Percentiles rank a stretch among this genome's conserved stretches.
phyloP scores from a whole-genome alignment of 2,329 filamentous ascomycete genomes.

The Neonectria punicea region DNA sequence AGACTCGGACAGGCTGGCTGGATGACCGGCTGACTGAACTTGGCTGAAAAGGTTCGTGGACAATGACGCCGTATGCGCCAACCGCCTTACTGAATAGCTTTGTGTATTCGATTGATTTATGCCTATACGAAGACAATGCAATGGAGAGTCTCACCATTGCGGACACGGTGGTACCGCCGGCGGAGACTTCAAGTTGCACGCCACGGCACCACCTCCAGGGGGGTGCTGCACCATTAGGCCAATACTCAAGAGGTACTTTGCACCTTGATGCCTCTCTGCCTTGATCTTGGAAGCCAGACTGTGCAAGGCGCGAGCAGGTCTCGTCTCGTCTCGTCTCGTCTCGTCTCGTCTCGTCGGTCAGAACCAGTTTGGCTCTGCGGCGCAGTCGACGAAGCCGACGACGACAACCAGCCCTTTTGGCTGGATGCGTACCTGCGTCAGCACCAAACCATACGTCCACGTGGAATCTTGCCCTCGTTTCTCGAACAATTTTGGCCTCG shows the following conservation, averaged over 20 bases:
- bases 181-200: conserved; percentile 22
- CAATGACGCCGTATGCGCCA: conserved; percentile 30
- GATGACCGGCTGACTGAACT: neutral
- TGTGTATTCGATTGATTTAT: conserved; percentile 2
- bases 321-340: too few relatives aligned
- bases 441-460: conserved; percentile 31
- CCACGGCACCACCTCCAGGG: conserved; percentile 6
- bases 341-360: too few relatives aligned
- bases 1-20: neutral
- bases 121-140: conserved; percentile 5
- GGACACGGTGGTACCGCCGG: conserved; percentile 28
- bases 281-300: conserved; percentile 8
- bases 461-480: conserved; percentile 35
- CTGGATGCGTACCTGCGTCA: conserved; percentile 39
- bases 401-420: neutral
- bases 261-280: conserved; percentile 9
- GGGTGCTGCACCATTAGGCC: conserved; percentile 7
- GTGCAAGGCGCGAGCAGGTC: conserved; percentile 1
- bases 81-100: conserved; percentile 28
- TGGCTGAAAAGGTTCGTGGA: neutral
- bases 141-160: conserved; percentile 21
- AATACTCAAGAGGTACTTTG: conserved; percentile 17
- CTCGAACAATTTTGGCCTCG: conserved; percentile 13
- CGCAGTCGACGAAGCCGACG: neutral
- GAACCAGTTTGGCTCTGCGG: neutral